A percentile compares a stretch with the other conserved stretches of the same genome.
Evolutionary conservation across 176 grass and related monocot genomes (phyloP).

Genomic region (Hordeum marinum): DNA sequence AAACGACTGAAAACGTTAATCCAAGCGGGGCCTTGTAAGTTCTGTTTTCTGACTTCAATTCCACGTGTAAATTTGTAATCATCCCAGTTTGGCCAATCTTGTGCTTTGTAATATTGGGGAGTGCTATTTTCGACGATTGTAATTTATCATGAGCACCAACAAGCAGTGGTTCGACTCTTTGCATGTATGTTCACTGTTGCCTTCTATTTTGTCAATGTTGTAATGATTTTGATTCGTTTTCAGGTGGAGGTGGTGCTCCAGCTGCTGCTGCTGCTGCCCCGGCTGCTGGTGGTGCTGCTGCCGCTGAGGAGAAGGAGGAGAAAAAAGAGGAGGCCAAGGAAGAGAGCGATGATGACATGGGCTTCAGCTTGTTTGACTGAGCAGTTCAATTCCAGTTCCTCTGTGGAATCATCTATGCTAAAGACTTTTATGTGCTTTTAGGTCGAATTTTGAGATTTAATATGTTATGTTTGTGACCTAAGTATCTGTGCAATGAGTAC

Average conservation of each 20-base stretch:
- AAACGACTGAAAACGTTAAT: too few relatives aligned
- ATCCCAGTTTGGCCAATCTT: not conserved
- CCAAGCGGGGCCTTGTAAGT: too few relatives aligned
- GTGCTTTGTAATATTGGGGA: not conserved
- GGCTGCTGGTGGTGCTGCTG: slow-evolving; percentile 26
- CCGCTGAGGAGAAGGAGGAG: slow-evolving; percentile 53
- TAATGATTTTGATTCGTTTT: not conserved
- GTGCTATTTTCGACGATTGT: not conserved
- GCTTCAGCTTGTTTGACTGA: slow-evolving; percentile 84
- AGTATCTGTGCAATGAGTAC: slow-evolving; percentile 11
- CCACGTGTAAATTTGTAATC: not conserved
- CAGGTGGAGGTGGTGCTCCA: slow-evolving; percentile 61
- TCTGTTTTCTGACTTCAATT: not conserved
- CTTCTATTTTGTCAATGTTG: not conserved
- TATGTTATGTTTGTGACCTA: slow-evolving; percentile 2
- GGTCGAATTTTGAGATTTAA: slow-evolving; percentile 32
- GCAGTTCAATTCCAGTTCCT: not conserved
- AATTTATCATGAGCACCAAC: not conserved
- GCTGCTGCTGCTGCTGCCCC: slow-evolving; percentile 48
- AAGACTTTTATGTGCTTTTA: slow-evolving; percentile 34
- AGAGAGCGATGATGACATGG: slow-evolving; percentile 83
- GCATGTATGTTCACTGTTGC: not conserved
- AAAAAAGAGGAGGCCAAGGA: slow-evolving; percentile 71
- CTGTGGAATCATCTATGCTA: not conserved
- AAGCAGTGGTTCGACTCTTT: not conserved